Evolutionary conservation across 2,329 filamentous ascomycete genomes (phyloP).

Genomic region (Colletotrichum agaves): DNA sequence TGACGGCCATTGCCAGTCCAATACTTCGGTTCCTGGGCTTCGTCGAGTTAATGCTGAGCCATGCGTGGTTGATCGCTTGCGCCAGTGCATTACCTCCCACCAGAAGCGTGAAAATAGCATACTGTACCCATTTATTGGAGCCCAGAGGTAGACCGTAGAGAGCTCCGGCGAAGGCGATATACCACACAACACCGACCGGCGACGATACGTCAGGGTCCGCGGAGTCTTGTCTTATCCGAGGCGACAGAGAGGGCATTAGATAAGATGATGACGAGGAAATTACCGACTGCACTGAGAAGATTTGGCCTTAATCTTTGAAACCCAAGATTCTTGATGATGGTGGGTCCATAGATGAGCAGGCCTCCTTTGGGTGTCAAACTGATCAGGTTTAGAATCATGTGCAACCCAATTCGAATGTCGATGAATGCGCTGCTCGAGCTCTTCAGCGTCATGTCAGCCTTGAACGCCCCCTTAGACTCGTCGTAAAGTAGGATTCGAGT

Average conservation of each 20-base stretch:
- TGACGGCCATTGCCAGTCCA: conserved; percentile 37
- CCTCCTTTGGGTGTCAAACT: conserved; percentile 32
- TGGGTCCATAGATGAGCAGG: conserved; percentile 35
- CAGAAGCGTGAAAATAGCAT: conserved; percentile 35
- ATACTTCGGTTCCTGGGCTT: conserved; percentile 27
- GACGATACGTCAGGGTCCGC: conserved; percentile 36
- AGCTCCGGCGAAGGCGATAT: conserved; percentile 34
- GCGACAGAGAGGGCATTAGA: conserved; percentile 22
- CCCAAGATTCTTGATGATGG: conserved; percentile 37
- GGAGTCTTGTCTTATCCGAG: conserved; percentile 32
- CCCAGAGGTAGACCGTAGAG: conserved; percentile 21
- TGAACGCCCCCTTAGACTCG: conserved; percentile 26
- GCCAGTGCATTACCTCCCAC: conserved; percentile 34
- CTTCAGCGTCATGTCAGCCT: conserved; percentile 24
- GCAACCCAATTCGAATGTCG: conserved; percentile 34
- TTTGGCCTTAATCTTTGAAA: conserved; percentile 39
- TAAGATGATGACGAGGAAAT: conserved; percentile 33
- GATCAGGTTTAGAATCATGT: conserved; percentile 35
- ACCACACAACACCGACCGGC: conserved; percentile 31
- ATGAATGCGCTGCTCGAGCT: conserved; percentile 20
- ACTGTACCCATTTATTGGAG: conserved; percentile 24
- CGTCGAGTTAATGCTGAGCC: conserved; percentile 35
- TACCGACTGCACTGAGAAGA: conserved; percentile 39
- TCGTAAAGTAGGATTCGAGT: conserved; percentile 29
- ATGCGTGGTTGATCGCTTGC: conserved; percentile 35